Evolutionary conservation across 2,329 filamentous ascomycete genomes (phyloP).

Genomic region (Apiospora sp.): DNA sequence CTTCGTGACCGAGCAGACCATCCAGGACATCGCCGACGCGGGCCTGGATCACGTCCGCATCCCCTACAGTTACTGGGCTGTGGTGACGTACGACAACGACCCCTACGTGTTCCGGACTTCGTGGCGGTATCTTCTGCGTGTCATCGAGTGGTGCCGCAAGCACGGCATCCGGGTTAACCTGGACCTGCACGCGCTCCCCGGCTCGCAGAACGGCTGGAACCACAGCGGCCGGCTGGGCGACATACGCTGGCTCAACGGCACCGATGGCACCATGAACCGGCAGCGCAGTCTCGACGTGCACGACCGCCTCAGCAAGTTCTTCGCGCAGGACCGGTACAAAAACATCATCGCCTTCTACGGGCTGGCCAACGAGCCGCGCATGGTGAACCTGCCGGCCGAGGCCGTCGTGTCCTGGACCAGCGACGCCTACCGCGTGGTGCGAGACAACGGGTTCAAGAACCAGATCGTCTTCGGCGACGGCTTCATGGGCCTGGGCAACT

Average conservation of each 20-base stretch:
- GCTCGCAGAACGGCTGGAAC: constrained; percentile 97
- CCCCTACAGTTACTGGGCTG: constrained; percentile 93
- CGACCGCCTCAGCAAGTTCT: constrained; percentile 87
- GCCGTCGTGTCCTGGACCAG: constrained; percentile 83
- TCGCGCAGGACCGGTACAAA: constrained; percentile 89
- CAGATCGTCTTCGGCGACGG: constrained; percentile 90
- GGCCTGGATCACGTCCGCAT: constrained; percentile 98
- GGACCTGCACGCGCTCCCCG: constrained; percentile 89
- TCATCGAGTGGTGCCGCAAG: constrained; percentile 92
- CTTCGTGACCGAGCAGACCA: constrained; percentile 86
- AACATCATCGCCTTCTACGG: constrained; percentile 94
- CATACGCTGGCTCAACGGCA: constrained; percentile 92
- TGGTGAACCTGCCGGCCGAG: constrained; percentile 73
- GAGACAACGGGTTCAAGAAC: constrained; percentile 76
- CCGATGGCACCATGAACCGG: constrained; percentile 78
- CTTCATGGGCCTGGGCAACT: constrained; percentile 89
- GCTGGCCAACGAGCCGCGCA: constrained; percentile 91
- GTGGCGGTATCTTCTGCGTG: constrained; percentile 92
- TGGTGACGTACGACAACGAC: constrained; percentile 83
- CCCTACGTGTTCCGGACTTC: constrained; percentile 87
- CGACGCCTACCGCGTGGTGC: constrained; percentile 75
- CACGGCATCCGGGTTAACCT: constrained; percentile 92
- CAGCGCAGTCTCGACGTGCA: constrained; percentile 88
- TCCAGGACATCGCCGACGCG: constrained; percentile 83
- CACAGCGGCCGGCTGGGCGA: constrained; percentile 85